Base-by-base conservation (phyloP, 2,329 filamentous ascomycete species). In the Mycosphaerelloides madeirae region DNA sequence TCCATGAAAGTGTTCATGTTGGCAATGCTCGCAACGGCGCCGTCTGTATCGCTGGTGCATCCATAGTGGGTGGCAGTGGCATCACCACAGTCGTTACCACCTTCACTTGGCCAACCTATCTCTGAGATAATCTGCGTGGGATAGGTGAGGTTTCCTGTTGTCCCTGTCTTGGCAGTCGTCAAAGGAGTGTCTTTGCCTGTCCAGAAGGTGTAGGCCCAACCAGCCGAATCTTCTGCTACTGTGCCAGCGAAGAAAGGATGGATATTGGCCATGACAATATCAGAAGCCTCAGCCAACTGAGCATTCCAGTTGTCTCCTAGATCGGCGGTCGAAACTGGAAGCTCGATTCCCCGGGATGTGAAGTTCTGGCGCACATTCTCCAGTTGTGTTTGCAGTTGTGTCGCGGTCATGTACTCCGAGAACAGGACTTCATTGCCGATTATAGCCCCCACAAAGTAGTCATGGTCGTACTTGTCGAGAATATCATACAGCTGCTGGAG, bases 201-300 rank as follows among this genome's bases (percentile, higher is more conserved):
- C 85, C 89, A 97, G 69, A 96, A 97, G 13, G 67, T 68, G 68
- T 75, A 87, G 0, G 91, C 95, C 91, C 91, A 97, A 6, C 64
- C 69, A 0, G 89, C 83, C 0, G 88, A 87, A 1, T 77, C 64
- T 2, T 78, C 71, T 2, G 81, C 83, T 0, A 77, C 71, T 11
- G 87, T 80, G 36, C 91, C 91, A 0, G 83, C 85, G 62, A 97
- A 97, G 75, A 97, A 96, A 0, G 93, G 91, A 63, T 97, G 93
- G 43, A 97, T 87, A 63, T 97, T 97, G 56, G 87, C 85, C 90
- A 97, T 96, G 67, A 97, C 82, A 59, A 87, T 83, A 65, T 97
- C 90, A 32, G 87, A 85, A 40, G 80, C 75, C 3, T 69, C 57
- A 0, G 85, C 85, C 14, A 97, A 78, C 2, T 75, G 72, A 0